Evolutionary conservation across 2,329 filamentous ascomycete genomes (phyloP), one percentile per base, ranked within the genome.

Genomic region (Calycina herbarum): DNA sequence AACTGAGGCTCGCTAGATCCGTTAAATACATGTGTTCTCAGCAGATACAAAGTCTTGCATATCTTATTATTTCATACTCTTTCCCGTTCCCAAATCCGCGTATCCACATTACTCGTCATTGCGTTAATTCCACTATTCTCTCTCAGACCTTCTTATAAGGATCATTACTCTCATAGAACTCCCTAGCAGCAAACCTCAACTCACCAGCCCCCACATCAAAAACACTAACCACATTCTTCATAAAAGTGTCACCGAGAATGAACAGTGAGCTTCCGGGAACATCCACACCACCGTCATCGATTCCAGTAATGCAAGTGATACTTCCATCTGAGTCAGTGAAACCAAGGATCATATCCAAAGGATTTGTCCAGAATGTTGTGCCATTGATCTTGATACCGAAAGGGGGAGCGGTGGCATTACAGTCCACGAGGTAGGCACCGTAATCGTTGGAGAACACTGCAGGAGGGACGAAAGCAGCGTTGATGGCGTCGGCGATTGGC

Each of bases 171-270:
- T 20, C 17, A 33, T 61, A 63, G 11, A 42, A 33, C 61, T 63
- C 51, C 33, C 54, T 42, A 17, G 31, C 35, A 17, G 57, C 62
- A 56, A 83, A 83, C 13, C 78, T 72, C 79, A 83, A 79, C 73
- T 80, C 75, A 59, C 75, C 74, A 27, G 75, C 77, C 24, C 80
- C 81, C 64, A 83, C 77, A 74, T 84, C 82, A 72, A 81, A 83
- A 1, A 83, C 81, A n/a, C 78, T 75, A 5, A 84, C 72, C 0
- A 83, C 82, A 66, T 81, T 82, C 72, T 81, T 82, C 72, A 82
- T 73, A 65, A 82, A 83, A 4, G 77, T 73, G 57, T 80, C 80
- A 0, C 82, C 82, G 57, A 84, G 69, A 59, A 83, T 79, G 58
- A 56, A 60, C 8, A 60, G 2, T 38, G 33, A 29, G 2, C 24